These are phyloP conservation scores for Serendipita sp. DNA, from an alignment of 768 basidiomycete species.

Conservation along the genomic window DNA sequence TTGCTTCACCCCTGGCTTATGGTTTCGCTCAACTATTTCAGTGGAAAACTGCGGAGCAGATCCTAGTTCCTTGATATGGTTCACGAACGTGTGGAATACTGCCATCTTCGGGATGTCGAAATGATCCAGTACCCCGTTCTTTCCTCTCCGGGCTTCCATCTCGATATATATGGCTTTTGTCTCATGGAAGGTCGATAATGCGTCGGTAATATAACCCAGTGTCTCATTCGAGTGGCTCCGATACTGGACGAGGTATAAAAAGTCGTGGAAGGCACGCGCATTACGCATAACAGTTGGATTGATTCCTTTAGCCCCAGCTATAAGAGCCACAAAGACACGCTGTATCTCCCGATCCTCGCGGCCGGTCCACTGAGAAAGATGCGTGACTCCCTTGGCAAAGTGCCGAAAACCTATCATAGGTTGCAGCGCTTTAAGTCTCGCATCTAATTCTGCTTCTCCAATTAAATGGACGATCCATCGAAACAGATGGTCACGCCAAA, in stretches of 20 bases:
- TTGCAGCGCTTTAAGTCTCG: constrained; percentile 23
- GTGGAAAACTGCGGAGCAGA: constrained; percentile 27
- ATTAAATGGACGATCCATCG: constrained; percentile 24
- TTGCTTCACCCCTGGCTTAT: constrained; percentile 19
- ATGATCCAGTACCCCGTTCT: constrained; percentile 6
- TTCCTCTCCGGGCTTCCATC: constrained; percentile 11
- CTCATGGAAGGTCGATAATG: constrained; percentile 22
- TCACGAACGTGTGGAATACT: no score
- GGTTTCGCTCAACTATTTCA: constrained; percentile 24
- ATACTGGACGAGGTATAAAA: constrained; percentile 22
- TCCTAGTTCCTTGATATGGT: constrained; percentile 15
- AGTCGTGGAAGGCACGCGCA: constrained; percentile 23
- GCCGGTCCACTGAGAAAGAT: constrained; percentile 28
- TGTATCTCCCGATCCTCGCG: constrained; percentile 25
- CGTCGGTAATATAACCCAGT: constrained; percentile 12
- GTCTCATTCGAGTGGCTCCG: not conserved
- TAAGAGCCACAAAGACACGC: constrained; percentile 20
- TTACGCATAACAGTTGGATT: constrained; percentile 18
- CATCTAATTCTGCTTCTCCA: constrained; percentile 21
- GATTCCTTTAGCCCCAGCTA: constrained; percentile 19
- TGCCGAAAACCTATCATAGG: constrained; percentile 21
- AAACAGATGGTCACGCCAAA: constrained; percentile 20
- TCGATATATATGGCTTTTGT: constrained; percentile 23
- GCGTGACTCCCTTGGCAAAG: constrained; percentile 25
- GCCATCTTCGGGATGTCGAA: no score